Conservation (phyloP, 1,284 basidiomycete genomes). For the Melanopsichium pennsylvanicum region DNA sequence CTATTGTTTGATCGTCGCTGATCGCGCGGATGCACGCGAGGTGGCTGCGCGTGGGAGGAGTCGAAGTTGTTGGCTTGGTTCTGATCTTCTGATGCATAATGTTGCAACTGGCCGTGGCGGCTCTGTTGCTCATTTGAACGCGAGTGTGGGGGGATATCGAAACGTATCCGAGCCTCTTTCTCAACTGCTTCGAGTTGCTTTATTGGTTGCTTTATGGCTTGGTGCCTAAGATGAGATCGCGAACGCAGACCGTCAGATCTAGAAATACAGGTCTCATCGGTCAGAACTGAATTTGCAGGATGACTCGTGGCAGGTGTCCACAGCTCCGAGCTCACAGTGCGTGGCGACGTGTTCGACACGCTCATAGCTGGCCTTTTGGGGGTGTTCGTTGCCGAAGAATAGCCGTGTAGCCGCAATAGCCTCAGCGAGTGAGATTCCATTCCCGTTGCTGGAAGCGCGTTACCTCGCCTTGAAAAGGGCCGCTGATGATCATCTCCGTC, state of each 20-base stretch:
- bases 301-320: slow-evolving; percentile 20
- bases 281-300: slow-evolving; percentile 10
- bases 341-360: slow-evolving; percentile 8
- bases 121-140: no score
- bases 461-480: no score
- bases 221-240: neutral
- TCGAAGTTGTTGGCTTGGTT: no score
- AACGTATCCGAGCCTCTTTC: no score
- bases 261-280: slow-evolving; percentile 13
- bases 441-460: neutral
- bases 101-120: no score
- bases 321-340: slow-evolving; percentile 5
- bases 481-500: neutral
- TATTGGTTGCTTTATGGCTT: neutral
- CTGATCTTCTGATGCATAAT: no score
- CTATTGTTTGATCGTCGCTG: no score
- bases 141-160: no score
- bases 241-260: neutral
- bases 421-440: neutral
- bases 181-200: neutral
- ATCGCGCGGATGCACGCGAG: no score
- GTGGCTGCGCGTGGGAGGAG: no score
- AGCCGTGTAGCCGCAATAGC: slow-evolving; percentile 7
- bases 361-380: slow-evolving; percentile 8
- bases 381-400: neutral